phyloP scores from a whole-genome alignment of 331 rosid genomes.

The Arachis monticola region DNA sequence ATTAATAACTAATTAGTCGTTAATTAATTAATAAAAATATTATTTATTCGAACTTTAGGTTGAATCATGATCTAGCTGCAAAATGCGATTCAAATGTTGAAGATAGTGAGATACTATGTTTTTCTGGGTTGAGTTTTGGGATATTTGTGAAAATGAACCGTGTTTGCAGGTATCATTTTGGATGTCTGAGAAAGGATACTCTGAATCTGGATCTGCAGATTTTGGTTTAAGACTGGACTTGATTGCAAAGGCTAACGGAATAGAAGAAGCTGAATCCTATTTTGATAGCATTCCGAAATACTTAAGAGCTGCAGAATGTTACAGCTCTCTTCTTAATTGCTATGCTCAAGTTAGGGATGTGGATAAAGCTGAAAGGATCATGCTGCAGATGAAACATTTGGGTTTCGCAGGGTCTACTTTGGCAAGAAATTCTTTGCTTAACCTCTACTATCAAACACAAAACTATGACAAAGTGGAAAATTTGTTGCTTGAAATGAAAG shows the following conservation, averaged over 20 bases:
- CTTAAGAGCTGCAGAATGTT: slow-evolving; percentile 28
- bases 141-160: neutral
- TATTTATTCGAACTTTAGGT: neutral
- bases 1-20: neutral
- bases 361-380: slow-evolving; percentile 40
- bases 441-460: slow-evolving; percentile 32
- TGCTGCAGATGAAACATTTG: slow-evolving; percentile 44
- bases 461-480: slow-evolving; percentile 35
- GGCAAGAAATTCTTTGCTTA: slow-evolving; percentile 36
- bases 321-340: slow-evolving; percentile 41
- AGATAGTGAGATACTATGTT: too few relatives aligned
- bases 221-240: slow-evolving; percentile 2
- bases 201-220: neutral
- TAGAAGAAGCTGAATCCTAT: slow-evolving; percentile 12
- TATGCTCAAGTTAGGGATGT: slow-evolving; percentile 25
- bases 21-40: neutral
- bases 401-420: slow-evolving; percentile 5
- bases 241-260: slow-evolving; percentile 5
- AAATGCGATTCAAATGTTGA: neutral
- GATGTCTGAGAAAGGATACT: neutral
- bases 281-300: neutral
- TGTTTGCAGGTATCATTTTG: neutral
- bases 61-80: neutral
- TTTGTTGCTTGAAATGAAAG: slow-evolving; percentile 44
- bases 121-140: neutral